These are phyloP conservation scores for Curvularia verruculosa DNA, from an alignment of 2,329 filamentous ascomycete genomes.

Conservation along the genomic window DNA sequence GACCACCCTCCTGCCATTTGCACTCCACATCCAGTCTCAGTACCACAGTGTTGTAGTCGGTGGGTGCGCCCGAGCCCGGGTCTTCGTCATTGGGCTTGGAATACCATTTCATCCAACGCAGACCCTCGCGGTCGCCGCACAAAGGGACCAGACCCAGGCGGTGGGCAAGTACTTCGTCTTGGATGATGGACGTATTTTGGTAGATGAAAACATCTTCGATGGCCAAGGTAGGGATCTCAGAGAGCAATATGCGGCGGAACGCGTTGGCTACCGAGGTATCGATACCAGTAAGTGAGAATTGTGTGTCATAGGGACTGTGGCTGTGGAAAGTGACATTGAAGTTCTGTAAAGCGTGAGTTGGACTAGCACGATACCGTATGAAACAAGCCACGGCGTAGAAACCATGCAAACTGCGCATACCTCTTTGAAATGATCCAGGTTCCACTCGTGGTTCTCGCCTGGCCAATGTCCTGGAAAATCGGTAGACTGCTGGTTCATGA, in stretches of 20 bases:
- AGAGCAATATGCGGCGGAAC: constrained; percentile 92
- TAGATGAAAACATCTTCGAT: constrained; percentile 92
- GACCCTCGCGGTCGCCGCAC: constrained; percentile 75
- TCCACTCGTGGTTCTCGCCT: constrained; percentile 84
- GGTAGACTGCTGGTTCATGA: constrained; percentile 85
- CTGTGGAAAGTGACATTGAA: constrained; percentile 83
- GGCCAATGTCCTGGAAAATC: constrained; percentile 93
- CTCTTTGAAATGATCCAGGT: constrained; percentile 71
- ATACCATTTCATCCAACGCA: constrained; percentile 84
- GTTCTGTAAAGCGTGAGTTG: constrained; percentile 50
- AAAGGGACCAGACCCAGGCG: constrained; percentile 90
- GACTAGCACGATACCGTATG: background rate
- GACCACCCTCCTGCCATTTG: constrained; percentile 71
- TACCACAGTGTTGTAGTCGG: constrained; percentile 86
- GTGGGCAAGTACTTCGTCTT: constrained; percentile 94
- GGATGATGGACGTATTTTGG: constrained; percentile 97
- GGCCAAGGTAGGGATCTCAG: constrained; percentile 91
- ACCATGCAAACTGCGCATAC: constrained; percentile 45
- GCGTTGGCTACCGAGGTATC: constrained; percentile 96
- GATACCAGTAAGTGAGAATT: constrained; percentile 89
- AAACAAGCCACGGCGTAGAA: background rate
- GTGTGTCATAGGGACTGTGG: constrained; percentile 75
- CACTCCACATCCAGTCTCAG: constrained; percentile 80
- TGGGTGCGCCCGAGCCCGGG: constrained; percentile 52
- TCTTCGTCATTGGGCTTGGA: constrained; percentile 67